phyloP scores from a whole-genome alignment of 345 rosid species.

The Lagerstroemia speciosa region DNA sequence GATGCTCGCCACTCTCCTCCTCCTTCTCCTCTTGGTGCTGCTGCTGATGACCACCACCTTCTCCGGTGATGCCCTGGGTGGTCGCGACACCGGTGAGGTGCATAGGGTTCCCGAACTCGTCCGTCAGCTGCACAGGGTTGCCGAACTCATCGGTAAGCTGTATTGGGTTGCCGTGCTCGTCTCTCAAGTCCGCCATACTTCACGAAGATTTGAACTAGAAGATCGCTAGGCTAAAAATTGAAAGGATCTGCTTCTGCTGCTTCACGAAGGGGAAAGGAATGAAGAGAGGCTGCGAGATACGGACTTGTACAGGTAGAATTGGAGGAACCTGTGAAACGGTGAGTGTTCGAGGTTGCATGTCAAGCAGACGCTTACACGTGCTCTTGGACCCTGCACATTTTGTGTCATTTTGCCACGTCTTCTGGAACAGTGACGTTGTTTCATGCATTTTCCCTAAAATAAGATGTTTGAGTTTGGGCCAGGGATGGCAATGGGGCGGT shows the following conservation, averaged over 20 bases:
- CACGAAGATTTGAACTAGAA: neutral
- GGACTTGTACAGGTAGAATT: neutral
- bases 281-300: no score
- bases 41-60: neutral
- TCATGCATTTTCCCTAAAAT: no score
- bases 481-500: no score
- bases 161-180: slow-evolving; percentile 31
- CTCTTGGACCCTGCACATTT: neutral
- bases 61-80: slow-evolving; percentile 1
- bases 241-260: neutral
- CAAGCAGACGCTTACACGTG: neutral
- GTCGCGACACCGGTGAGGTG: slow-evolving; percentile 49
- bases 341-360: neutral
- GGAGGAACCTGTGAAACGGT: neutral
- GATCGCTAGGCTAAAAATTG: neutral
- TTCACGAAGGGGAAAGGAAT: no score
- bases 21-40: neutral
- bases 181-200: slow-evolving; percentile 49
- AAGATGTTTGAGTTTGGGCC: no score
- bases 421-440: no score
- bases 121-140: slow-evolving; percentile 39
- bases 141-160: slow-evolving; percentile 40
- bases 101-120: slow-evolving; percentile 54
- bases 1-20: slow-evolving; percentile 1
- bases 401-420: neutral